A percentile compares a stretch with the other conserved stretches of the same genome.
Conservation (phyloP, 768 basidiomycete genomes). For the Lactarius pseudohatsudake region DNA sequence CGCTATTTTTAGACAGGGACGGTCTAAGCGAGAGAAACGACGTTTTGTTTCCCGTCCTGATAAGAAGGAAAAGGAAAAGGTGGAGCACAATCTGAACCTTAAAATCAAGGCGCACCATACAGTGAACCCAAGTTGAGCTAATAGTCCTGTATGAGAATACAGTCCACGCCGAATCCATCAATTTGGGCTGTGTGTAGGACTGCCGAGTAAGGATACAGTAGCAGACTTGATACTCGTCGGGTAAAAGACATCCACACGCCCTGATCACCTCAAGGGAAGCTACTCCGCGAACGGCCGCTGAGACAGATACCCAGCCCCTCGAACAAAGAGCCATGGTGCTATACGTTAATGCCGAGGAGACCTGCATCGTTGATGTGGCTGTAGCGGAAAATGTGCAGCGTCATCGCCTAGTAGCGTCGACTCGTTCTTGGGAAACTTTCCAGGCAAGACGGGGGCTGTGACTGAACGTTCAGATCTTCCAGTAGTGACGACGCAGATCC, state of each 20-base stretch:
- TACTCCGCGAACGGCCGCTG: background rate
- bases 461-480: background rate
- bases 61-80: too few relatives aligned
- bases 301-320: background rate
- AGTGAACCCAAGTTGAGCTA: background rate
- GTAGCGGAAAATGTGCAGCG: background rate
- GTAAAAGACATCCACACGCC: background rate
- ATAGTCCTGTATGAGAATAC: background rate
- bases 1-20: too few relatives aligned
- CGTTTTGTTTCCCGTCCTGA: too few relatives aligned
- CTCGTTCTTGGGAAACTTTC: too few relatives aligned
- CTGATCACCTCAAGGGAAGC: background rate
- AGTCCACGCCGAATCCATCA: background rate
- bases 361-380: background rate
- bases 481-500: too few relatives aligned
- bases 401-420: background rate
- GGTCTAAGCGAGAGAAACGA: too few relatives aligned
- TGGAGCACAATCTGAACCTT: too few relatives aligned
- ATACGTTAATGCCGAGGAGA: background rate
- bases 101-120: too few relatives aligned
- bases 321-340: background rate
- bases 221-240: background rate
- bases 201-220: background rate
- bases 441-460: too few relatives aligned
- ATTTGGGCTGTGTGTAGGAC: background rate